These are phyloP conservation scores for Pluteus cervinus DNA, from an alignment of 768 basidiomycete genomes.

Conservation along the genomic window DNA sequence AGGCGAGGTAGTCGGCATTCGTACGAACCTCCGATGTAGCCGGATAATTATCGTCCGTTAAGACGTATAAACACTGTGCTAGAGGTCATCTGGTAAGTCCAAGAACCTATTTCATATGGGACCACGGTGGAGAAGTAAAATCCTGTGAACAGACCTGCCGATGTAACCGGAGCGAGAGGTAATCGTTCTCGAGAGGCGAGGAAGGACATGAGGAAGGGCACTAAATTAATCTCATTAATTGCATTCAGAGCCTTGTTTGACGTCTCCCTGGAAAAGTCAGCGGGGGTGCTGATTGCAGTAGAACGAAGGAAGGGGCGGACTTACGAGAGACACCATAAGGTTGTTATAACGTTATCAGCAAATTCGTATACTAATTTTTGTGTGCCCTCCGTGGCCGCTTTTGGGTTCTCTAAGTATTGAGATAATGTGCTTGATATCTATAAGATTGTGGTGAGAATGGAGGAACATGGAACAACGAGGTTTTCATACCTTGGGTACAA, in stretches of 20 bases:
- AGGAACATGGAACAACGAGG: background rate
- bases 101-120: conserved; percentile 1
- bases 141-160: conserved; percentile 76
- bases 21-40: conserved; percentile 60
- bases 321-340: conserved; percentile 93
- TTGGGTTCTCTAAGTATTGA: conserved; percentile 56
- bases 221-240: conserved; percentile 73
- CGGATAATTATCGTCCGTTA: conserved; percentile 86
- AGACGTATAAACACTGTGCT: conserved; percentile 91
- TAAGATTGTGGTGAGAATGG: conserved; percentile 2
- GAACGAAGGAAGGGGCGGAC: no score
- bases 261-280: conserved; percentile 61
- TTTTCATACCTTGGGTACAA: conserved; percentile 66
- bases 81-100: conserved; percentile 5
- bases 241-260: conserved; percentile 88
- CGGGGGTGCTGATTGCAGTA: no score
- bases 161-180: conserved; percentile 64
- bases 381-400: conserved; percentile 59
- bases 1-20: conserved; percentile 55
- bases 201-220: conserved; percentile 90
- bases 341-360: conserved; percentile 89
- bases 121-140: background rate
- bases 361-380: conserved; percentile 80
- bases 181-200: conserved; percentile 64
- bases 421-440: conserved; percentile 74